phyloP scores from a whole-genome alignment of 2,329 filamentous ascomycete genomes.

The Alternaria dauci region DNA sequence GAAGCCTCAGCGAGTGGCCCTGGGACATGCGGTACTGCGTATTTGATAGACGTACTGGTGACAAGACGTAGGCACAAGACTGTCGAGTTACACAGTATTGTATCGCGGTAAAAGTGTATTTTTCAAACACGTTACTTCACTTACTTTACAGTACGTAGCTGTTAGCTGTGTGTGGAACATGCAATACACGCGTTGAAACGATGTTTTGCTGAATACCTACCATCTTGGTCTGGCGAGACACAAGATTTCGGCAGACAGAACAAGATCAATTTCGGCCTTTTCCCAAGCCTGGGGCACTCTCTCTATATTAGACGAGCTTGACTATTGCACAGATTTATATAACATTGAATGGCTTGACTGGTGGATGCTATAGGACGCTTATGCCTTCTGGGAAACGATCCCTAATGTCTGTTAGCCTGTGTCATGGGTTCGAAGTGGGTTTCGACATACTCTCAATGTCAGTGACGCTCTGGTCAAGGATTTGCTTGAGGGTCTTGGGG shows the following conservation, averaged over 20 bases:
- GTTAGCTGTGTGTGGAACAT: background rate
- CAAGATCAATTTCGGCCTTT: constrained; percentile 33
- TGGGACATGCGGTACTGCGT: no score
- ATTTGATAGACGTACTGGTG: background rate
- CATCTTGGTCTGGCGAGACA: background rate
- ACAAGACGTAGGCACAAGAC: no score
- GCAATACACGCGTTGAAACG: background rate
- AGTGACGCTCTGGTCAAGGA: constrained; percentile 93
- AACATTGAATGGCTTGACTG: constrained; percentile 46
- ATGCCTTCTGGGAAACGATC: constrained; percentile 52
- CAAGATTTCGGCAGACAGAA: constrained; percentile 20
- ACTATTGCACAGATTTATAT: constrained; percentile 55
- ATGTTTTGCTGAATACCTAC: background rate
- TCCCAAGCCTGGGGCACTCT: constrained; percentile 41
- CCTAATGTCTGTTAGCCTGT: constrained; percentile 38
- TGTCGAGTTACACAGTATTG: no score
- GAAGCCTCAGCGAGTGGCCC: no score
- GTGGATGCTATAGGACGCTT: constrained; percentile 39
- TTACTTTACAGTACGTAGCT: no score
- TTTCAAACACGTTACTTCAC: no score
- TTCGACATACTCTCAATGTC: constrained; percentile 87
- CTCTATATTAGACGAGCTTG: constrained; percentile 48
- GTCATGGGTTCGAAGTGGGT: no score
- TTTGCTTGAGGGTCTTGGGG: constrained; percentile 96
- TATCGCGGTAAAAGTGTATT: no score